Evolutionary conservation across 306 rosid species (phyloP), one percentile per base, ranked within the genome.

Genomic region (Glycyrrhiza uralensis): DNA sequence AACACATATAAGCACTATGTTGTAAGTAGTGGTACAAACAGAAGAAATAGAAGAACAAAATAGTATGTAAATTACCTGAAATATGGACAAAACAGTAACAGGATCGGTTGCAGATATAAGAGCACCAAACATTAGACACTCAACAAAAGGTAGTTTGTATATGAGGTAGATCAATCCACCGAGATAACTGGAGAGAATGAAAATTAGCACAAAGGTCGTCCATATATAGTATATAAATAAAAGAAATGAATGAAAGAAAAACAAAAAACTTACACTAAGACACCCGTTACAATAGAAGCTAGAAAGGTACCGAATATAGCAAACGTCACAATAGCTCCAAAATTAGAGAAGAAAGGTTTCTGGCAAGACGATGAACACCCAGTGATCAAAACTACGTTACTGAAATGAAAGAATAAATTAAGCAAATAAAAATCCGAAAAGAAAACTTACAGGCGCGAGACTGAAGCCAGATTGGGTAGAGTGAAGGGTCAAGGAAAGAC

Each of bases 51-150:
- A n/a, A n/a, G n/a, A n/a, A n/a, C n/a, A n/a, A n/a, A n/a, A n/a
- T n/a, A n/a, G n/a, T n/a, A n/a, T n/a, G n/a, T 41, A 64, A 61
- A 56, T 74, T 71, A 94, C 99, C 96, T 94, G 99, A 81, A 94
- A 94, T 81, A 94, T 91, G 86, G 99, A 91, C 75, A 94, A 76
- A 47, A 94, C 99, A 26, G 99, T 94, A 72, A 94, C 99, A 5
- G 99, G 97, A 81, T 94, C 99, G 0, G 99, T 94, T 38, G 99
- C 99, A 24, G 97, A 94, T 84, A 94, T 94, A 75, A 94, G 97
- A 78, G 99, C 89, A 54, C 99, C 99, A 71, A 94, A 94, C 99
- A 94, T 94, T 71, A 94, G 84, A 83, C 99, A 91, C 80, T 94
- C 99, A 41, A 91, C 97, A n/a, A 94, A 89, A 13, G 99, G 99